Percentiles rank a stretch among this genome's conserved stretches.
Evolutionary conservation across 495 filamentous ascomycete genomes (phyloP).

Genomic region (Hamigera avellanea): DNA sequence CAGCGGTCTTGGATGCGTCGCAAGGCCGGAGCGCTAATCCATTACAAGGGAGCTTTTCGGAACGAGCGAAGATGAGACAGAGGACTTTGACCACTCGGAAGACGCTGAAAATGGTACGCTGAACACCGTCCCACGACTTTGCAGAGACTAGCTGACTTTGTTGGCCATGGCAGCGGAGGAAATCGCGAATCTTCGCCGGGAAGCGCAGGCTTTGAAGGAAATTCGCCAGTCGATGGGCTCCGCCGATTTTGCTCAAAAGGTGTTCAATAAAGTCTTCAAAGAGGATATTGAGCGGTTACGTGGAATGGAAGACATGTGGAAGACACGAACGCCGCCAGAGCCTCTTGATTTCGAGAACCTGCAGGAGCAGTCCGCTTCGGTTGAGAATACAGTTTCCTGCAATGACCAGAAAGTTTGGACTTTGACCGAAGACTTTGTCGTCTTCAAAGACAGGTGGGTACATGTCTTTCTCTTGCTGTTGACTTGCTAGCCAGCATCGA

Average conservation of each 20-base stretch:
- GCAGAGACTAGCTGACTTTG: not conserved
- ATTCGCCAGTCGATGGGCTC: constrained; percentile 79
- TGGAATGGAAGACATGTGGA: constrained; percentile 98
- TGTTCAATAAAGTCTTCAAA: constrained; percentile 90
- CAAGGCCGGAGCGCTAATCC: constrained; percentile 5
- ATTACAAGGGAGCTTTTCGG: constrained; percentile 69
- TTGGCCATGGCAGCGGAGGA: constrained; percentile 46
- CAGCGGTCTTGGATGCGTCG: too few species aligned
- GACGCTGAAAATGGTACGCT: constrained; percentile 64
- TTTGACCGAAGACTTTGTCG: constrained; percentile 65
- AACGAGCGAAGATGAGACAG: constrained; percentile 66
- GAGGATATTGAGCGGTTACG: constrained; percentile 72
- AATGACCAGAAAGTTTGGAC: constrained; percentile 74
- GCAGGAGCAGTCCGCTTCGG: constrained; percentile 33
- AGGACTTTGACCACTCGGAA: constrained; percentile 62
- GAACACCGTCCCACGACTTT: too few species aligned
- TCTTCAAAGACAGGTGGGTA: constrained; percentile 67
- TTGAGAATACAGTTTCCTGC: constrained; percentile 42
- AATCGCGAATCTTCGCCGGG: constrained; percentile 72
- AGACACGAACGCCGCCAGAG: constrained; percentile 60
- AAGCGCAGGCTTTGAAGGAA: constrained; percentile 70
- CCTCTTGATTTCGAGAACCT: constrained; percentile 53
- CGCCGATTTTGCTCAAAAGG: constrained; percentile 59
- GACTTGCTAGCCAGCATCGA: not conserved
- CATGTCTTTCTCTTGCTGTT: not conserved